These are phyloP conservation scores for Trametes sp. DNA, from an alignment of 1,284 basidiomycete genomes.

Conservation along the genomic window DNA sequence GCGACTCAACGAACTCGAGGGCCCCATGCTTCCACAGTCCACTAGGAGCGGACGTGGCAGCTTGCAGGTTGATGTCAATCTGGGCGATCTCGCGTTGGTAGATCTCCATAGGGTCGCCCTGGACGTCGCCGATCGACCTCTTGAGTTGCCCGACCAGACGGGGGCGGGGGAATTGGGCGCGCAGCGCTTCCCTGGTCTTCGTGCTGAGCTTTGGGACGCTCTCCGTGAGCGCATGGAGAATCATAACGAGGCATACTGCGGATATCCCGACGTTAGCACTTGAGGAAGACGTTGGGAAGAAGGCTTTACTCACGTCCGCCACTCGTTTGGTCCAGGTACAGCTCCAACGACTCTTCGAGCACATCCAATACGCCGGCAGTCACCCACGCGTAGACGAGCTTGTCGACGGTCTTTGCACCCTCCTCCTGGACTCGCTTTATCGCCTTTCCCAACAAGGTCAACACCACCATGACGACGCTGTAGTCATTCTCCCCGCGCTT, in stretches of 20 bases:
- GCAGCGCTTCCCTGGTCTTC: constrained; percentile 2
- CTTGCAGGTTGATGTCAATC: background rate
- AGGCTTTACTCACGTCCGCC: constrained; percentile 6
- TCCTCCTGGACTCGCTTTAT: background rate
- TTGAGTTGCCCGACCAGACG: background rate
- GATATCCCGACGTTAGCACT: background rate
- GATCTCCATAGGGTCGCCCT: background rate
- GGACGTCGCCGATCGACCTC: background rate
- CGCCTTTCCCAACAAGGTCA: background rate
- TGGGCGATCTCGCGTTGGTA: background rate
- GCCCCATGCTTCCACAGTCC: constrained; percentile 16
- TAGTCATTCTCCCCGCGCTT: constrained; percentile 4
- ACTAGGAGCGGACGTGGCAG: background rate
- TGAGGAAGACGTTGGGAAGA: background rate
- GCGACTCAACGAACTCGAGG: constrained; percentile 6
- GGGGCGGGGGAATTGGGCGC: constrained; percentile 10
- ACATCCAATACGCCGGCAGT: constrained; percentile 9
- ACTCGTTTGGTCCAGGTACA: constrained; percentile 4
- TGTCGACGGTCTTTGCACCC: constrained; percentile 2
- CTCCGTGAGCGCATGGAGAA: background rate
- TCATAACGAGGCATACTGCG: background rate
- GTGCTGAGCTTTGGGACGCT: constrained; percentile 3
- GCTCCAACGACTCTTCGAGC: constrained; percentile 8
- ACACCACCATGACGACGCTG: constrained; percentile 1
- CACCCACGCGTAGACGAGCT: constrained; percentile 3